Percentiles rank a stretch among this genome's conserved stretches.
phyloP scores from a whole-genome alignment of 345 rosid species.

The Brassica nigra region DNA sequence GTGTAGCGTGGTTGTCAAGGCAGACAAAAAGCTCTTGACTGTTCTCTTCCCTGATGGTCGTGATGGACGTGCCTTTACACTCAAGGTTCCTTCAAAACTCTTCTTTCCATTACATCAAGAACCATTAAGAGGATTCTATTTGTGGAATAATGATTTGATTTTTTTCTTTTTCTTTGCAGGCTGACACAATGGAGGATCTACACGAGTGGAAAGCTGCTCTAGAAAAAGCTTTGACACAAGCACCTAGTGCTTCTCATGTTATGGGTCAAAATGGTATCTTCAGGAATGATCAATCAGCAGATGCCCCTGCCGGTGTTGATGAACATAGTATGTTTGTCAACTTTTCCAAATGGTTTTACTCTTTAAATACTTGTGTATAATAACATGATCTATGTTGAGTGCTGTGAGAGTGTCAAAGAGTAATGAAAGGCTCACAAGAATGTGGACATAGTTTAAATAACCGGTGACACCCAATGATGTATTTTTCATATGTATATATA shows the following conservation, averaged over 20 bases:
- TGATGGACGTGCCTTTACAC: constrained; percentile 94
- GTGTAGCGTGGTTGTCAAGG: constrained; percentile 84
- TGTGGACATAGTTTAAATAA: constrained; percentile 8
- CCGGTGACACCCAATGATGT: not conserved
- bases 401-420: constrained; percentile 10
- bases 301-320: constrained; percentile 50
- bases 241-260: constrained; percentile 74
- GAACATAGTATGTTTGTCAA: constrained; percentile 38
- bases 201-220: constrained; percentile 90
- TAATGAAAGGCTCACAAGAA: constrained; percentile 19
- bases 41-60: constrained; percentile 96
- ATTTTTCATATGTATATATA: constrained; percentile 15
- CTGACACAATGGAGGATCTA: constrained; percentile 85
- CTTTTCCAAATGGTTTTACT: not conserved
- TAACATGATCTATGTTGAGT: not conserved
- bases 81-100: constrained; percentile 61
- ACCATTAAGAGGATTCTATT: no score
- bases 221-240: constrained; percentile 85
- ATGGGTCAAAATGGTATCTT: constrained; percentile 83
- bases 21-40: constrained; percentile 92
- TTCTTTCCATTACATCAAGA: not conserved
- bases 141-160: no score
- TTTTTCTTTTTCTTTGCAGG: constrained; percentile 52
- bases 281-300: constrained; percentile 61
- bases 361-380: not conserved